Base-by-base conservation (phyloP, 2,329 filamentous ascomycete genomes). In the Diaporthe ilicicola region DNA sequence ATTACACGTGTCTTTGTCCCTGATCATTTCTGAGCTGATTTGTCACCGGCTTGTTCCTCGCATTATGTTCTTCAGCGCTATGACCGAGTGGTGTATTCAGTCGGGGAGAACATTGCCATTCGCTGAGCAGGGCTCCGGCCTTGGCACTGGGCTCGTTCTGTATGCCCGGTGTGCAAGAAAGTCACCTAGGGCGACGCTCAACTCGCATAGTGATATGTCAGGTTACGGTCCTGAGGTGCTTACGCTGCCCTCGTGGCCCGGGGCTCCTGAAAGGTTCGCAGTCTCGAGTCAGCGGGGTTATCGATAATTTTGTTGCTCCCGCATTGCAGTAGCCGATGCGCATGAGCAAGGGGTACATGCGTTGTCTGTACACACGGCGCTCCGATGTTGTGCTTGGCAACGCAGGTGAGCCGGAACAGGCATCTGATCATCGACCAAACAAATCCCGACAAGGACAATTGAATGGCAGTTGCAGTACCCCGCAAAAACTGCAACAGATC, bases 321-420 rank as follows among this genome's bases (percentile, higher is more conserved):
- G 66, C 44, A 29, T 59, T 61, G 67, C 66, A 72, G 66, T 72
- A 70, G 70, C 67, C 54, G 34, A 37, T 56, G 34, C 46, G 56
- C 50, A n/a, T 17, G 34, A 19, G 44, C 17, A 34, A 56, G 56
- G 32, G 56, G 37, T 59, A 56, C 42, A 46, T 59, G n/a, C 32
- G 32, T 59, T 51, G 51, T 59, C 70, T 50, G 24, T 22, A 39
- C 55, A 22, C n/a, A 39, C 15, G 32, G 42, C 54, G 24, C 19
- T 27, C 9, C 34, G 44, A 65, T 24, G 27, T 44, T 9, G n/a
- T 29, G 27, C 48, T 61, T 42, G 55, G 39, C 29, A 53, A 64
- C n/a, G 55, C 48, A 62, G 32, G 50, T n/a, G 13, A 55, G 64
- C 64, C 64, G 37, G 17, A n/a, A 54, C 44, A 44, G 24, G 50